phyloP scores from a whole-genome alignment of 495 filamentous ascomycete species.

The Hyphodiscus hymeniophilus region DNA sequence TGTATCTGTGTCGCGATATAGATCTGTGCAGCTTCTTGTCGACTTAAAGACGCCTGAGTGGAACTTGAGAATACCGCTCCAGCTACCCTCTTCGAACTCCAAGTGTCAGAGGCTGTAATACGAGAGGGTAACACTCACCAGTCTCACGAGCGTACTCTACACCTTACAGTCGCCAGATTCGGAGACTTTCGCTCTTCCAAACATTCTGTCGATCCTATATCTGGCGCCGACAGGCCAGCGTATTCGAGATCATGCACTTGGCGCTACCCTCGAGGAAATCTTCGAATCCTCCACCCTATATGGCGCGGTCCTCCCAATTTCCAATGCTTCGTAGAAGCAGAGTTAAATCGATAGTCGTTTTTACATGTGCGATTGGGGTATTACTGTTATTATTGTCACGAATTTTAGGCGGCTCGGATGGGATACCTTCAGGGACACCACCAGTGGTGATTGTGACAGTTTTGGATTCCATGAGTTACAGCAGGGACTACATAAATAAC shows the following conservation, averaged over 20 bases:
- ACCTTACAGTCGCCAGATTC: not conserved
- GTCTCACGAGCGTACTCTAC: slow-evolving; percentile 2
- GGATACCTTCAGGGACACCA: slow-evolving; percentile 59
- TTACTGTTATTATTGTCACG: slow-evolving; percentile 53
- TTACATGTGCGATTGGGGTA: slow-evolving; percentile 46
- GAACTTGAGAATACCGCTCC: not conserved
- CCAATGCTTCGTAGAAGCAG: slow-evolving; percentile 56
- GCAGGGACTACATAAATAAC: slow-evolving; percentile 54
- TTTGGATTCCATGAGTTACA: slow-evolving; percentile 54
- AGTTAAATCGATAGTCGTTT: slow-evolving; percentile 46
- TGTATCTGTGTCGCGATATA: not conserved
- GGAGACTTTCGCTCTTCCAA: not conserved
- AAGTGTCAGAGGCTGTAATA: slow-evolving; percentile 1
- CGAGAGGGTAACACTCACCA: slow-evolving; percentile 9
- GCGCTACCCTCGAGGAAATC: slow-evolving; percentile 79
- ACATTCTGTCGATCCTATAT: slow-evolving; percentile 1
- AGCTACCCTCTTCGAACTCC: not conserved
- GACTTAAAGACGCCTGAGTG: too few relatives aligned
- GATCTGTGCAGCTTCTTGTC: not conserved
- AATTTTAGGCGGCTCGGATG: slow-evolving; percentile 39
- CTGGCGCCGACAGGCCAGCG: slow-evolving; percentile 13
- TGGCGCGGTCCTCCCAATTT: slow-evolving; percentile 50
- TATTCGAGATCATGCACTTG: slow-evolving; percentile 59
- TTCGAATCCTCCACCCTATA: slow-evolving; percentile 56
- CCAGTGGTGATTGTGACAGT: slow-evolving; percentile 82